Evolutionary conservation across 2,329 filamentous ascomycete genomes (phyloP).

Genomic region (Colletotrichum sp.): DNA sequence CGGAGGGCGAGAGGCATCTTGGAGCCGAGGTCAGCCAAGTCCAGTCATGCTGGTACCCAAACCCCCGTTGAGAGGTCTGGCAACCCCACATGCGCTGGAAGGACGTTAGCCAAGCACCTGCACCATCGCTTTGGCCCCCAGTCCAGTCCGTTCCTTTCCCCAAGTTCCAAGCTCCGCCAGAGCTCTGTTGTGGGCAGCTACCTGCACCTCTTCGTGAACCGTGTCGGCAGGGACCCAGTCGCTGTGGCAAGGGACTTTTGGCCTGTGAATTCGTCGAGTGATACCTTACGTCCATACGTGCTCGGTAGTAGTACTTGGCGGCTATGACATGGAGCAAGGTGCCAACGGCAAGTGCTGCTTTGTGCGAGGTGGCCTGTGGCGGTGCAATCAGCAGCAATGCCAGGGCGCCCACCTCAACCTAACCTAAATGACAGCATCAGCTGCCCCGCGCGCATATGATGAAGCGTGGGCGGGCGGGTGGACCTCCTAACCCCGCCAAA

Average conservation of each 20-base stretch:
- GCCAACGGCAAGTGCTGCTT: background rate
- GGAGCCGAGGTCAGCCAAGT: background rate
- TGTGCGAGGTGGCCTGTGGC: background rate
- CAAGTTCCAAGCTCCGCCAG: background rate
- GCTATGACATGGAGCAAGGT: background rate
- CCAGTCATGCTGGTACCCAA: background rate
- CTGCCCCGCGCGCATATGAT: conserved; percentile 22
- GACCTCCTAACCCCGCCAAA: conserved; percentile 19
- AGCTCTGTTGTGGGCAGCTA: background rate
- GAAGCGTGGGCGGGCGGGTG: conserved; percentile 3
- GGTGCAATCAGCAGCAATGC: background rate
- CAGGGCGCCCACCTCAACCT: background rate
- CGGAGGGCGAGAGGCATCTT: background rate
- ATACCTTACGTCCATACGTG: background rate
- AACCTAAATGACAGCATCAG: conserved; percentile 17
- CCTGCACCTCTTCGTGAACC: background rate
- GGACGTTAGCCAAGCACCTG: background rate
- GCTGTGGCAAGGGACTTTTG: background rate
- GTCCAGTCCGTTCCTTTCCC: background rate
- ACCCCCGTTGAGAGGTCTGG: background rate
- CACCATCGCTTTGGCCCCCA: background rate
- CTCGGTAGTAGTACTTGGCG: background rate
- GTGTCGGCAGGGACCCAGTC: background rate
- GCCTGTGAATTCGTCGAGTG: background rate
- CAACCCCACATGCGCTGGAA: background rate